Percentiles rank a stretch among this genome's conserved stretches.
These are phyloP conservation scores for Beta corolliflora DNA, from an alignment of 179 eudicot genomes.

Conservation along the genomic window DNA sequence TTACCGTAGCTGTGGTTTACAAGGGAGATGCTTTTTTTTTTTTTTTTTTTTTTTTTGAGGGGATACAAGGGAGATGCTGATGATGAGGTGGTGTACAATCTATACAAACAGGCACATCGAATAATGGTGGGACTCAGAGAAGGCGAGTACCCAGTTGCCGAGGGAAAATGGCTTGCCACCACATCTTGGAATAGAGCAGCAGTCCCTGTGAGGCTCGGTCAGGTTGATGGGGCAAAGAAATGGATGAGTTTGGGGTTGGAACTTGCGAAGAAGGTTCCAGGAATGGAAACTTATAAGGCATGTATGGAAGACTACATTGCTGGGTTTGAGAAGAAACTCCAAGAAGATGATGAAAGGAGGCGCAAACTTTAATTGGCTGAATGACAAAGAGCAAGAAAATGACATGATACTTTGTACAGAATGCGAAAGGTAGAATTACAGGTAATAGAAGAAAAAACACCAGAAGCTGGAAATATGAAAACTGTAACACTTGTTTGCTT, in stretches of 20 bases:
- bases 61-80: conserved; percentile 69
- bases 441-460: not conserved
- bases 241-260: conserved; percentile 89
- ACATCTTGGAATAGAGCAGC: conserved; percentile 97
- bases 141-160: conserved; percentile 77
- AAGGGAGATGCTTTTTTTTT: no score
- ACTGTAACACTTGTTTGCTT: not conserved
- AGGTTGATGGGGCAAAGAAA: conserved; percentile 63
- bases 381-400: not conserved
- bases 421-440: not conserved
- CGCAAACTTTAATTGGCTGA: conserved; percentile 12
- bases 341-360: conserved; percentile 26
- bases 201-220: conserved; percentile 67
- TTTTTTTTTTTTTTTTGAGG: no score
- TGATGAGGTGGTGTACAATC: conserved; percentile 57
- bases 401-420: conserved; percentile 22
- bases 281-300: conserved; percentile 65
- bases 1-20: conserved; percentile 46
- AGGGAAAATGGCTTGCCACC: conserved; percentile 92
- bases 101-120: conserved; percentile 79
- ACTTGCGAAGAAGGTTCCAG: conserved; percentile 74
- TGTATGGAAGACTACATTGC: conserved; percentile 79
- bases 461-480: not conserved
- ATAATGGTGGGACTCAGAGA: conserved; percentile 91
- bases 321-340: conserved; percentile 52